A percentile compares a stretch with the other conserved stretches of the same genome.
phyloP scores from a whole-genome alignment of 1,139 yeast species.

The Groenewaldozyma sp. region DNA sequence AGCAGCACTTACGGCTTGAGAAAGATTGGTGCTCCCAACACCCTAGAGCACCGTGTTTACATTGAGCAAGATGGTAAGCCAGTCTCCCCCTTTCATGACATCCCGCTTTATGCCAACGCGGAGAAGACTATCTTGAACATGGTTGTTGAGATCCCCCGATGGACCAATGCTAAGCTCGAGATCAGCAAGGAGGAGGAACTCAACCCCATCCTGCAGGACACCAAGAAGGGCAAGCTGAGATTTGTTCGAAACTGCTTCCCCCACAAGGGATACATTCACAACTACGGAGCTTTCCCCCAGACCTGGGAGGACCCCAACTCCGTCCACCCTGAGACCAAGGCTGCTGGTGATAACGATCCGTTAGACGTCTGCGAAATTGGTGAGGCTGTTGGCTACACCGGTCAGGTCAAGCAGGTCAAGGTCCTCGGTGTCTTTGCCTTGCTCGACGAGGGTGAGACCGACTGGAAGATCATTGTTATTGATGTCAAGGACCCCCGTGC shows the following conservation, averaged over 20 bases:
- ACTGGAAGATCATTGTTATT: constrained; percentile 91
- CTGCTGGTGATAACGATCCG: constrained; percentile 92
- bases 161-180: constrained; percentile 92
- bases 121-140: constrained; percentile 66
- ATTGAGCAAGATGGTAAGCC: constrained; percentile 60
- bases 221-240: constrained; percentile 77
- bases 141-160: constrained; percentile 92
- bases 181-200: constrained; percentile 62
- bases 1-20: constrained; percentile 31
- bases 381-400: constrained; percentile 51
- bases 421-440: constrained; percentile 88
- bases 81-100: constrained; percentile 73
- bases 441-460: constrained; percentile 95
- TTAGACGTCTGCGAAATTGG: constrained; percentile 95
- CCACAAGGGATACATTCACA: constrained; percentile 91
- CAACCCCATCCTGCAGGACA: constrained; percentile 91
- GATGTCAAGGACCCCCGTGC: constrained; percentile 79
- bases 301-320: constrained; percentile 81
- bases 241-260: constrained; percentile 92
- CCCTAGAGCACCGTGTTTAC: constrained; percentile 82
- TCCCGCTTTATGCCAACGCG: constrained; percentile 60
- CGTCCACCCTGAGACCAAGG: constrained; percentile 38
- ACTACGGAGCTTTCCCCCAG: constrained; percentile 98
- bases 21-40: constrained; percentile 87
- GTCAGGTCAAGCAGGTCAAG: constrained; percentile 76